Evolutionary conservation across 176 grass and related monocot species (phyloP).

Genomic region (Avena sativa): DNA sequence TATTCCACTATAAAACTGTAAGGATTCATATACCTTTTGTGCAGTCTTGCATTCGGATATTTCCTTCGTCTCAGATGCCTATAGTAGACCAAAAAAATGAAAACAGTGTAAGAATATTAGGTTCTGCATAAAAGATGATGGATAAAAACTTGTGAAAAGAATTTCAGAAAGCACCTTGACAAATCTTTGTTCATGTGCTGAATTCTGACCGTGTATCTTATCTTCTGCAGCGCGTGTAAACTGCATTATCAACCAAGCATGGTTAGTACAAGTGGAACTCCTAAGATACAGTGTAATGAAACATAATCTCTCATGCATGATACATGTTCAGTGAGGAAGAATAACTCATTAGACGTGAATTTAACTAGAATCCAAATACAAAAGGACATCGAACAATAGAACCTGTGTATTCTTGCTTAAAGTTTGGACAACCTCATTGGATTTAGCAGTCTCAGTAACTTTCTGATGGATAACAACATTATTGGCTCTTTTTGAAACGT

Average conservation of each 20-base stretch:
- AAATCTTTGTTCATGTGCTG: background rate
- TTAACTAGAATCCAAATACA: background rate
- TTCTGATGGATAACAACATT: background rate
- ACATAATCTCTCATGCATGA: background rate
- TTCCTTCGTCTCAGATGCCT: background rate
- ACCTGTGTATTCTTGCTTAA: background rate
- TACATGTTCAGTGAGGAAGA: background rate
- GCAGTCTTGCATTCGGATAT: background rate
- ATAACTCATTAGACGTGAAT: background rate
- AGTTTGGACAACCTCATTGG: background rate
- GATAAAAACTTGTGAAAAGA: background rate
- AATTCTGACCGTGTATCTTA: background rate
- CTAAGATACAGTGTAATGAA: background rate
- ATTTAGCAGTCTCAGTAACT: background rate
- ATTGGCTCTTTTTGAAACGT: background rate
- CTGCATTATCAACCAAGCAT: background rate
- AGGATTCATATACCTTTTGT: background rate
- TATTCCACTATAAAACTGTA: background rate
- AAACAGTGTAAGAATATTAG: background rate
- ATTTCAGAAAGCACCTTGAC: background rate
- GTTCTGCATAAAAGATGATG: background rate
- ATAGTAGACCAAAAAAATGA: background rate
- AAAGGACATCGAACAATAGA: background rate
- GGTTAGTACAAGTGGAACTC: background rate
- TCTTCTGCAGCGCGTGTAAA: background rate